Conservation (phyloP, 768 basidiomycete species). For the Favolaschia claudopus region DNA sequence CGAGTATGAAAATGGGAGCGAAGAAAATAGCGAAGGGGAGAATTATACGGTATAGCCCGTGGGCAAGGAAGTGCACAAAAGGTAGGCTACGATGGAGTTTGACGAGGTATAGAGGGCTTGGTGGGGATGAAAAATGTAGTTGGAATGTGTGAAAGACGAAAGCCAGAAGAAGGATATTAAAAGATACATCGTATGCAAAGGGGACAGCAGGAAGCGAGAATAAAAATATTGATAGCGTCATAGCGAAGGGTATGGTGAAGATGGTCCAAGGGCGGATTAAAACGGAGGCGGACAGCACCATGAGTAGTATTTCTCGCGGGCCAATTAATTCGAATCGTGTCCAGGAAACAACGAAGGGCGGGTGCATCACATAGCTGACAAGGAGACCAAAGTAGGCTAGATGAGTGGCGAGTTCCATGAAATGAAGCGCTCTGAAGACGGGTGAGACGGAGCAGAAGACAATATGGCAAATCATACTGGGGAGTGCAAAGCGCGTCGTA, state of each 20-base stretch:
- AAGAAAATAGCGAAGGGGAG: slow-evolving; percentile 54
- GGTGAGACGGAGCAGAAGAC: neutral
- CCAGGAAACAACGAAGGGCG: slow-evolving; percentile 41
- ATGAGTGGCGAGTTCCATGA: slow-evolving; percentile 49
- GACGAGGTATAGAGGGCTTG: slow-evolving; percentile 54
- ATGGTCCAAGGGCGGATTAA: slow-evolving; percentile 41
- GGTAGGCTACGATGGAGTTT: slow-evolving; percentile 50
- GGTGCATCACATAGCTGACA: slow-evolving; percentile 49
- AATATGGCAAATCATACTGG: slow-evolving; percentile 40
- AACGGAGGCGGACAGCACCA: slow-evolving; percentile 48
- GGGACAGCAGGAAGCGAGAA: slow-evolving; percentile 51
- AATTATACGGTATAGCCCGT: slow-evolving; percentile 45
- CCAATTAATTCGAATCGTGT: slow-evolving; percentile 30
- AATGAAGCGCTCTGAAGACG: slow-evolving; percentile 49
- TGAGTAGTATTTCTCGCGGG: slow-evolving; percentile 45
- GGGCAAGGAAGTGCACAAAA: slow-evolving; percentile 49
- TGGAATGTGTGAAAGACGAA: slow-evolving; percentile 50
- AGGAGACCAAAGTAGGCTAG: slow-evolving; percentile 50
- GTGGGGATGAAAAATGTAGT: slow-evolving; percentile 53
- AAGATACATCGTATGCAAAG: slow-evolving; percentile 47
- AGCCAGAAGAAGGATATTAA: slow-evolving; percentile 49
- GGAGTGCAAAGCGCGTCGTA: slow-evolving; percentile 54
- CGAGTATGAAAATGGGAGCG: slow-evolving; percentile 53
- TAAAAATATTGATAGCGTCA: slow-evolving; percentile 51
- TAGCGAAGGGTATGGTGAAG: slow-evolving; percentile 41